Conservation (phyloP, 345 rosid species). For the Toxicodendron radicans region DNA sequence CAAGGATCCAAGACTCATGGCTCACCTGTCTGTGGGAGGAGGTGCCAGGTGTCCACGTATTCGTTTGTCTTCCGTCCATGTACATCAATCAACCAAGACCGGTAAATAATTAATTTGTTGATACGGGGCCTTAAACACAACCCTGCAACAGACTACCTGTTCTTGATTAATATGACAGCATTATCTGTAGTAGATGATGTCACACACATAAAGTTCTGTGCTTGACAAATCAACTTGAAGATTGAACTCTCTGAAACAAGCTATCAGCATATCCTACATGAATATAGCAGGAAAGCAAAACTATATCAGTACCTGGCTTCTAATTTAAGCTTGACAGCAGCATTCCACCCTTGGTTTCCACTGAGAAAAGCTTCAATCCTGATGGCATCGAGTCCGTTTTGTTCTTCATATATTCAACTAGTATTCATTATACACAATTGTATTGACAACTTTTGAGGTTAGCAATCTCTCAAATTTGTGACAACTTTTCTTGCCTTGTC, state of each 20-base stretch:
- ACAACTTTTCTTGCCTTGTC: conserved; percentile 68
- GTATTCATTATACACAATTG: conserved; percentile 58
- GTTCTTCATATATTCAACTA: conserved; percentile 65
- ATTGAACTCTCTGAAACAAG: neutral
- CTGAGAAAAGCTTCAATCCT: conserved; percentile 67
- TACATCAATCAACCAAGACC: neutral
- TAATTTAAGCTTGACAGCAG: conserved; percentile 34
- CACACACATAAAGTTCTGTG: neutral
- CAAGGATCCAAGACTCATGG: neutral
- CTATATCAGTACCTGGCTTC: conserved; percentile 2
- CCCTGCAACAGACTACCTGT: neutral
- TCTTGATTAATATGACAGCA: too few relatives aligned
- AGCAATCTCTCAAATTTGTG: conserved; percentile 41
- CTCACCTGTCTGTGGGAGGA: neutral
- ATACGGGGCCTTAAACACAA: neutral
- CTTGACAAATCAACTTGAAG: neutral
- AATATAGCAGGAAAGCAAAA: neutral
- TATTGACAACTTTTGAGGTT: conserved; percentile 43
- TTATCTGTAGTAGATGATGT: neutral
- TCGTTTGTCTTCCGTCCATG: neutral
- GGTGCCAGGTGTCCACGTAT: neutral
- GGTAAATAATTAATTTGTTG: neutral
- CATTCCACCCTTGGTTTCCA: conserved; percentile 60
- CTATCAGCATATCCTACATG: neutral
- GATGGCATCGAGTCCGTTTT: conserved; percentile 62